Evolutionary conservation across 768 basidiomycete genomes (phyloP), one percentile per base, ranked within the genome.

Genomic region (Naganishia friedmannii): DNA sequence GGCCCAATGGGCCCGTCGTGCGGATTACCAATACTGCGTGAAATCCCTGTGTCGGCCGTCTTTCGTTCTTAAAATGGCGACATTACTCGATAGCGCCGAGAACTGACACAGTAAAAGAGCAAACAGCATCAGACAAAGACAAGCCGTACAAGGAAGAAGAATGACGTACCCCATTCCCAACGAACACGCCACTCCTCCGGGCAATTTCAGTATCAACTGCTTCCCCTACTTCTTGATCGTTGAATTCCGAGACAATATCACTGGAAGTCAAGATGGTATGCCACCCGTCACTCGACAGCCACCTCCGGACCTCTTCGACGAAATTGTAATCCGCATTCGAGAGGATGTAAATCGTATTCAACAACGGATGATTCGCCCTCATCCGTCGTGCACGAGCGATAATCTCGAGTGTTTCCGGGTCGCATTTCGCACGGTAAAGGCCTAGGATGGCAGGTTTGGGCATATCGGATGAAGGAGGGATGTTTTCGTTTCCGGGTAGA

Each of bases 121-220:
- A 26, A 13, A 39, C 39, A 29, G 19, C 15, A 32, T 53, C 37
- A 72, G 68, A 60, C 17, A 28, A 10, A 3, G 13, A 4, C 9
- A 39, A 42, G 10, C 65, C 31, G 21, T 46, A 21, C 3, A 42
- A 54, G 26, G 10, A 42, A 42, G 42, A 2, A 29, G 9, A 9
- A 10, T 28, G 15, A 74, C 78, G 75, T 74, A 80, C 79, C 65
- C 79, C 79, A 66, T 80, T 80, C 8, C 79, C 79, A 1, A 80
- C 79, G 71, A 79, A 80, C 45, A 80, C 78, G 1, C 79, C 79
- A 12, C 77, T 68, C 13, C 79, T 34, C 54, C 79, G 71, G 0
- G 78, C 79, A 29, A 80, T 74, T 66, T 80, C 79, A 71, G 79
- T 77, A 73, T 80, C 79, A 15, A 79, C 79, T 28, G 73, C 78